Percentiles rank a stretch among this genome's conserved stretches.
These are phyloP conservation scores for Claviceps humidiphila DNA, from an alignment of 2,329 filamentous ascomycete species.

Conservation along the genomic window DNA sequence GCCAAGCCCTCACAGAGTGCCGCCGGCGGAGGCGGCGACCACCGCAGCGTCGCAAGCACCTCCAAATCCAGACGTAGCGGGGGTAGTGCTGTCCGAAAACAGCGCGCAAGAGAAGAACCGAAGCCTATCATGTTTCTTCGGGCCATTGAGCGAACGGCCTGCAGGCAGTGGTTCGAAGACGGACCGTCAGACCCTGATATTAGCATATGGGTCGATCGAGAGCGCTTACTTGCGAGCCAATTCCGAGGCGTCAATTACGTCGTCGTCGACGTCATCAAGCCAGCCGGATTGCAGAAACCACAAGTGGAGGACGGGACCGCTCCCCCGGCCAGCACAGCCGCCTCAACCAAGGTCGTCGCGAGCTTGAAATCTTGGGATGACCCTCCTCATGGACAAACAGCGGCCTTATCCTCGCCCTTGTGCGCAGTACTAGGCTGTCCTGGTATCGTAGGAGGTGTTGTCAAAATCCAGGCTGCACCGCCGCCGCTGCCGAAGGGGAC, in stretches of 20 bases:
- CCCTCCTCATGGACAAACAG: conserved; percentile 67
- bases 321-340: conserved; percentile 28
- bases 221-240: conserved; percentile 56
- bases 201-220: conserved; percentile 74
- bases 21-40: conserved; percentile 43
- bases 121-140: conserved; percentile 63
- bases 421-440: conserved; percentile 60
- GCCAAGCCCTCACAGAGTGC: conserved; percentile 45
- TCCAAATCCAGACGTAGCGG: conserved; percentile 70
- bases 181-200: conserved; percentile 44
- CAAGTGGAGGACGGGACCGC: conserved; percentile 54
- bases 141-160: conserved; percentile 58
- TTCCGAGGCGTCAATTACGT: conserved; percentile 68
- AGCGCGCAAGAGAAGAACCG: conserved; percentile 47
- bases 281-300: conserved; percentile 61
- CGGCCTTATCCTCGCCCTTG: conserved; percentile 64
- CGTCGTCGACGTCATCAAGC: conserved; percentile 73
- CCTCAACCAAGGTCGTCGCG: conserved; percentile 54
- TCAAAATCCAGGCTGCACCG: conserved; percentile 76
- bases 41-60: conserved; percentile 64
- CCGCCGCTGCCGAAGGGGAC: conserved; percentile 53
- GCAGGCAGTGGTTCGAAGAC: conserved; percentile 67
- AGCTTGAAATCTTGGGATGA: conserved; percentile 70
- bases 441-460: conserved; percentile 69
- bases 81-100: conserved; percentile 53